Base-by-base conservation (phyloP, 257 asterid species). In the Fraxinus cuspidata region DNA sequence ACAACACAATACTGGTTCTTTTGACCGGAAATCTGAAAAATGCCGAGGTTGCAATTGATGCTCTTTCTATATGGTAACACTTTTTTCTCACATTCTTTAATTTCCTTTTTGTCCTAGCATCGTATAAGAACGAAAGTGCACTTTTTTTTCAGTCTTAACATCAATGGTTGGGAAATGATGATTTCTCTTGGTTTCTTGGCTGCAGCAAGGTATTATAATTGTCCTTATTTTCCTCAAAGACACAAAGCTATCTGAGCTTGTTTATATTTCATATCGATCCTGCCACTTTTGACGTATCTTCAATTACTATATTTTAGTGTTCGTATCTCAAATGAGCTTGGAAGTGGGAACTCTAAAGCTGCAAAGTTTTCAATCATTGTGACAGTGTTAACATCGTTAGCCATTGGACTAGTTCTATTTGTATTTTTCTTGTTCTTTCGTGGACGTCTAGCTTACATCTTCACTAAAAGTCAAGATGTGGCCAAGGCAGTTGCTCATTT, bases 101-200 rank as follows among this genome's bases (percentile, higher is more conserved):
- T 56, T 21, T 29, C n/a, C 25, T 58, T 58, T 27, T 29, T 53
- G 1, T 12, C 23, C 74, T 29, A 77, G 25, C n/a, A 25, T 23
- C 12, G 0, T 7, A n/a, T 58, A 21, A 70, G 23, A 31, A 11
- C 7, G 11, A 23, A 47, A 65, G 19, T 47, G 3, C 13, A 10
- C 66, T 53, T 5, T 53, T 38, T 76, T 85, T 84, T 90, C 49
- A 92, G 97, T 76, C 88, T 92, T 53, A 87, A 84, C 80, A 90
- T 92, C 66, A 92, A 67, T 79, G 94, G 96, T 34, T 90, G 97
- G 97, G 96, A 87, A 74, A 85, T 89, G 92, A 92, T 92, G 92
- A 85, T 92, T 72, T 86, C 92, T 51, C 74, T 92, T 49, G 97
- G 96, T 70, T 92, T 92, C 90, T 35, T 85, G 79, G 92, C 84